Evolutionary conservation across 495 filamentous ascomycete species (phyloP), one percentile per base, ranked within the genome.

Genomic region (Aspergillus panamensis): DNA sequence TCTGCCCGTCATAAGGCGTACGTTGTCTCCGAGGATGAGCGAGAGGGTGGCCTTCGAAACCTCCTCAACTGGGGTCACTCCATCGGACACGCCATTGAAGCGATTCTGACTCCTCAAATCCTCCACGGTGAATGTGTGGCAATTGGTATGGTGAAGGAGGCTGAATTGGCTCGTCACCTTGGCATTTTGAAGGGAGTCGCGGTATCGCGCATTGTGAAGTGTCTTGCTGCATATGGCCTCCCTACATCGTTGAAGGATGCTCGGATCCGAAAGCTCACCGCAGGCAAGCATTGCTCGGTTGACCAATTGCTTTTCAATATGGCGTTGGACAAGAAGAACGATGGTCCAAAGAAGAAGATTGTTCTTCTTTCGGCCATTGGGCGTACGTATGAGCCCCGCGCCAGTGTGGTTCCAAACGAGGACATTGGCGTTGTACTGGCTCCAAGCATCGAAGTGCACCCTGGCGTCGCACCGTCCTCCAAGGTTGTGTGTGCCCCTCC

Each of bases 291-390:
- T 62, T 98, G 95, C 69, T 87, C 91, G n/a, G 90, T 97, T 10
- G 91, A 97, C 59, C 83, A 87, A 44, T 70, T 97, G 56, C 77
- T 98, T 45, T 80, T 85, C 57, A 93, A 95, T 69, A 98, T 98
- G 94, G 92, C 86, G 3, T 85, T 97, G 39, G 94, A 98, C 75
- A 98, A 98, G 83, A 98, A 98, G 82, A 98, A 98, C 54, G 88
- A 96, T 32, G 94, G 94, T 1, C 83, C 82, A 33, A 93, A 95
- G 72, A 98, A 97, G 80, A 96, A 95, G 74, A 87, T 98, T 53
- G 94, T 96, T n/a, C 82, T 99, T 7, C 83, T 99, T 19, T 91
- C 91, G 0, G 87, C 88, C 10, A 95, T 99, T 73, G 94, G 94
- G 53, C 83, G 84, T 62, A 92, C 91, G 10, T 73, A 92, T 61